phyloP scores from a whole-genome alignment of 805 yeast species.

The Saccharomyces eubayanus region DNA sequence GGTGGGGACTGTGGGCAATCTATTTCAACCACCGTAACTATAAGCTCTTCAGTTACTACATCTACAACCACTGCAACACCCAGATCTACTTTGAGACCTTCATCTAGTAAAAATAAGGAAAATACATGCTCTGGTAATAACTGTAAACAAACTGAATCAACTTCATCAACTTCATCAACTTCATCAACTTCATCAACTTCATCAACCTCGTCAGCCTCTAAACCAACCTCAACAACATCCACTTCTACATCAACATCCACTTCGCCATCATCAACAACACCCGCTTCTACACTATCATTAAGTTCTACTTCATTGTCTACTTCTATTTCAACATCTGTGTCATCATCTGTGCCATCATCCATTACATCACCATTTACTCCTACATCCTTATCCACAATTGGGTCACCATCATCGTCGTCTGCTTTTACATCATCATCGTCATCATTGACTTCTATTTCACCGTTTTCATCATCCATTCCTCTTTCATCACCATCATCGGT shows the following conservation, averaged over 20 bases:
- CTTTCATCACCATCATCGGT: not conserved
- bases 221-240: not conserved
- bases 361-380: conserved; percentile 3
- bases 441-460: not conserved
- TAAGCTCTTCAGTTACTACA: conserved; percentile 1
- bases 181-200: not conserved
- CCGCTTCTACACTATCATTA: conserved; percentile 3
- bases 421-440: not conserved
- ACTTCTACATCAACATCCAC: not conserved
- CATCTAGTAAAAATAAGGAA: not conserved
- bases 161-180: not conserved
- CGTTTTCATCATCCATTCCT: not conserved
- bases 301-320: conserved; percentile 20
- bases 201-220: not conserved
- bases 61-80: not conserved
- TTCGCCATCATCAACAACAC: not conserved
- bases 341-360: not conserved
- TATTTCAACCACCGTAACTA: not conserved
- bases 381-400: too few species aligned
- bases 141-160: not conserved
- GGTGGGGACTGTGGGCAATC: not conserved
- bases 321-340: conserved; percentile 13
- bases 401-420: conserved; percentile 7
- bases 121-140: not conserved
- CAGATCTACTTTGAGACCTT: not conserved